Percentiles rank a stretch among this genome's conserved stretches.
Conservation (phyloP, 2,329 filamentous ascomycete genomes). For the Diaporthe australafricana region DNA sequence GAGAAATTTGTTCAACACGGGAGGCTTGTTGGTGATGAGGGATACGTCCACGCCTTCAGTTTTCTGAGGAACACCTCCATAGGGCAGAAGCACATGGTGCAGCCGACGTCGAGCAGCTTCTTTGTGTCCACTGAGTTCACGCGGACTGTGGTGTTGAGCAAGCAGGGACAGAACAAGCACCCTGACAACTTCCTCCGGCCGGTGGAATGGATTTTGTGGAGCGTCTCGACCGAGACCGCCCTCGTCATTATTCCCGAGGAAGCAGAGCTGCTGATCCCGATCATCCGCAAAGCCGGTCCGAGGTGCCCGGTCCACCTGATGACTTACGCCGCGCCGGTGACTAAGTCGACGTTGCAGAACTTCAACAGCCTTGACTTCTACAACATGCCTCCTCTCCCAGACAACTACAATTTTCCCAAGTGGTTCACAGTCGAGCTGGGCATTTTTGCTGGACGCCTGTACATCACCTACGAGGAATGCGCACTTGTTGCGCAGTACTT, state of each 20-base stretch:
- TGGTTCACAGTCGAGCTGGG: conserved; percentile 71
- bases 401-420: conserved; percentile 53
- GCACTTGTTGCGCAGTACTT: conserved; percentile 47
- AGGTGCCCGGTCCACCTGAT: conserved; percentile 57
- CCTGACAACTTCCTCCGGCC: conserved; percentile 55
- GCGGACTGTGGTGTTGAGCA: conserved; percentile 53
- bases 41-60: conserved; percentile 55
- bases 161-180: conserved; percentile 39
- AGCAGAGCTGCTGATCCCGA: conserved; percentile 64
- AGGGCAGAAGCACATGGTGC: conserved; percentile 49
- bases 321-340: conserved; percentile 70
- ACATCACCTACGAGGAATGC: conserved; percentile 65
- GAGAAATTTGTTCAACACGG: conserved; percentile 59
- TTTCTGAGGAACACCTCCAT: conserved; percentile 51
- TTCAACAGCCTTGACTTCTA: conserved; percentile 68
- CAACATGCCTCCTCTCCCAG: conserved; percentile 59
- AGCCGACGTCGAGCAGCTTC: conserved; percentile 40
- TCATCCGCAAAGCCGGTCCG: conserved; percentile 46
- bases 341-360: conserved; percentile 64
- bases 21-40: conserved; percentile 49
- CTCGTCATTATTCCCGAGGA: conserved; percentile 74
- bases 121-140: conserved; percentile 60
- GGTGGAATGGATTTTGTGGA: conserved; percentile 74
- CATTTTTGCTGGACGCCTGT: conserved; percentile 70
- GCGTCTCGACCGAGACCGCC: conserved; percentile 55